Evolutionary conservation across 1,139 yeast species (phyloP).

Genomic region (Blastobotrys ciferrii): DNA sequence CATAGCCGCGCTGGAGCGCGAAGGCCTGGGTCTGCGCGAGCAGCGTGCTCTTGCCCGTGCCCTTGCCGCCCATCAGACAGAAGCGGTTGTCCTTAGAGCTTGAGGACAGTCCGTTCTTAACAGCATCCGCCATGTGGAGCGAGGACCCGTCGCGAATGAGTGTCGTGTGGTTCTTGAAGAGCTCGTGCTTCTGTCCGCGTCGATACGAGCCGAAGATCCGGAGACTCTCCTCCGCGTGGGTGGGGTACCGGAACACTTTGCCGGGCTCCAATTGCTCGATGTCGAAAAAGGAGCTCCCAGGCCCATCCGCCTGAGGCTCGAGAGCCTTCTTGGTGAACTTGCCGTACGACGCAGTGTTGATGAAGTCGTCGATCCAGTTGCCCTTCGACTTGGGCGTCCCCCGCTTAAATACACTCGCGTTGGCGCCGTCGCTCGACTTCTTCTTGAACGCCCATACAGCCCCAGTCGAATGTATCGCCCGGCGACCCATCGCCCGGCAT

Average conservation of each 20-base stretch:
- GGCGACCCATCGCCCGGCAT: background rate
- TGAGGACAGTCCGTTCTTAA: conserved; percentile 26
- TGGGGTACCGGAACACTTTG: conserved; percentile 26
- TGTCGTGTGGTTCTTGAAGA: conserved; percentile 47
- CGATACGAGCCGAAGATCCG: conserved; percentile 46
- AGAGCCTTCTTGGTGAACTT: conserved; percentile 17
- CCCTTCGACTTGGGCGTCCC: conserved; percentile 33
- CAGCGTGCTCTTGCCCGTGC: conserved; percentile 77
- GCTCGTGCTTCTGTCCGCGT: conserved; percentile 52
- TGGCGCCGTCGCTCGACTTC: conserved; percentile 19
- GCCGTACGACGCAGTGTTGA: conserved; percentile 35
- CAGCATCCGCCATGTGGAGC: conserved; percentile 32
- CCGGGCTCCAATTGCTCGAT: conserved; percentile 18
- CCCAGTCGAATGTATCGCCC: conserved; percentile 17
- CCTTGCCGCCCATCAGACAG: conserved; percentile 66
- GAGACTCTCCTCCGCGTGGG: conserved; percentile 31
- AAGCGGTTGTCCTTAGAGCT: conserved; percentile 49
- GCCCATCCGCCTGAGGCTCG: conserved; percentile 10
- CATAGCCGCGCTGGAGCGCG: conserved; percentile 48
- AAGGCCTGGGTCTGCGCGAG: conserved; percentile 70
- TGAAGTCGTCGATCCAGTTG: conserved; percentile 34
- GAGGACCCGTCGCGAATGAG: conserved; percentile 43
- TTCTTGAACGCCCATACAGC: conserved; percentile 24
- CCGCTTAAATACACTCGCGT: conserved; percentile 25
- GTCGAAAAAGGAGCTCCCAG: conserved; percentile 17